These are phyloP conservation scores for Azolla pinnata DNA, from an alignment of 75 land plant species.

Conservation along the genomic window DNA sequence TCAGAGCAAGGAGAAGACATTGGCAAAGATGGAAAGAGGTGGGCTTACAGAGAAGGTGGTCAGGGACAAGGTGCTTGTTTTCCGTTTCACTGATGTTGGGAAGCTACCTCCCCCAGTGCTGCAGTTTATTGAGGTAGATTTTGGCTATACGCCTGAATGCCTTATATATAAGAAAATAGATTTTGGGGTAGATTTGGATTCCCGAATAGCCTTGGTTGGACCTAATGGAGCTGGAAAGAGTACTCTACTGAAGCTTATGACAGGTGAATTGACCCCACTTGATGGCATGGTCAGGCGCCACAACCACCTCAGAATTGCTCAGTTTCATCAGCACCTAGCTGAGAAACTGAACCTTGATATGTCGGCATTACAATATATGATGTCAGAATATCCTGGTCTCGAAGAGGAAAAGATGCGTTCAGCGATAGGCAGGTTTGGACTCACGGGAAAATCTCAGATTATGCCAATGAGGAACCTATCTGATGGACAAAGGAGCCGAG, in stretches of 20 bases:
- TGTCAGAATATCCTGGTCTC: constrained; percentile 27
- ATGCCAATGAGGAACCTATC: constrained; percentile 35
- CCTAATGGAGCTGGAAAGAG: constrained; percentile 32
- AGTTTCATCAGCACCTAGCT: constrained; percentile 26
- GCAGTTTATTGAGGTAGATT: constrained; percentile 70
- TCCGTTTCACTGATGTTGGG: constrained; percentile 73
- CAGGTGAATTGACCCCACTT: constrained; percentile 20
- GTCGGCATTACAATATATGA: constrained; percentile 32
- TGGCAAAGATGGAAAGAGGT: constrained; percentile 87
- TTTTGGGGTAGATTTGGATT: constrained; percentile 31
- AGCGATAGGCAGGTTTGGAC: constrained; percentile 21
- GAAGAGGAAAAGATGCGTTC: constrained; percentile 31
- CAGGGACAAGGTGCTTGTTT: constrained; percentile 52
- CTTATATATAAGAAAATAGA: constrained; percentile 33
- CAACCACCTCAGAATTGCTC: constrained; percentile 33
- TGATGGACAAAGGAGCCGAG: constrained; percentile 23
- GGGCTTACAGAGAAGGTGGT: constrained; percentile 74
- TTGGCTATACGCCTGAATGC: constrained; percentile 79
- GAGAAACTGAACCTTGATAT: constrained; percentile 20
- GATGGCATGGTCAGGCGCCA: constrained; percentile 35
- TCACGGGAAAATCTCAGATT: constrained; percentile 23
- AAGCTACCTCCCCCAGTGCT: constrained; percentile 88
- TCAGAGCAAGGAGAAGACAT: constrained; percentile 80
- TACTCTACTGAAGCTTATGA: constrained; percentile 32
- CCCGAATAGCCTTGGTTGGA: constrained; percentile 28